Evolutionary conservation across 352 stramenopile genomes (phyloP).

Genomic region (Globisporangium canariense): DNA sequence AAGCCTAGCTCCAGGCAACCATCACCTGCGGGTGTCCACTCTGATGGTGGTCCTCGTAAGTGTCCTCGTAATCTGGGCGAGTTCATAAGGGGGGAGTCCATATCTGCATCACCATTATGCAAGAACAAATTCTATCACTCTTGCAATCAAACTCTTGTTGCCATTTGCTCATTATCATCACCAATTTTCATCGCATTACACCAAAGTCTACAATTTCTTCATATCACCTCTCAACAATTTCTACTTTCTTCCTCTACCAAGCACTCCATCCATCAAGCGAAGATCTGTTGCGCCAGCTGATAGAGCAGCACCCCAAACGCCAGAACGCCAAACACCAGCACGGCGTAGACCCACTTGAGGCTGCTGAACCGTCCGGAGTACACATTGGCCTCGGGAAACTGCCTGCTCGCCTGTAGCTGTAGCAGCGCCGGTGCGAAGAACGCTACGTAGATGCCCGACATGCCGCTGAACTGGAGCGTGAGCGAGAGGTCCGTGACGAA

Average conservation of each 20-base stretch:
- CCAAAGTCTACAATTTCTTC: slow-evolving; percentile 1
- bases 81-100: background rate
- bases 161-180: background rate
- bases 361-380: slow-evolving; percentile 71
- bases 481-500: slow-evolving; percentile 83
- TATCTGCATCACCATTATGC: background rate
- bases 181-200: background rate
- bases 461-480: slow-evolving; percentile 83
- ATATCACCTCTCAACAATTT: slow-evolving; percentile 1
- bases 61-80: background rate
- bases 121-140: background rate
- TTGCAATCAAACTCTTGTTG: background rate
- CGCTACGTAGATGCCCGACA: slow-evolving; percentile 76
- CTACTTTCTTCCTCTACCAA: background rate
- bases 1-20: background rate
- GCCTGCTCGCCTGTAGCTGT: slow-evolving; percentile 48
- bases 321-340: slow-evolving; percentile 62
- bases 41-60: background rate
- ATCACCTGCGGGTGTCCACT: background rate
- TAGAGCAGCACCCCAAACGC: slow-evolving; percentile 61
- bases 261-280: background rate
- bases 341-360: slow-evolving; percentile 45
- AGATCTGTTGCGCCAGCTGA: slow-evolving; percentile 50
- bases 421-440: slow-evolving; percentile 78
- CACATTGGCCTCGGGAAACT: slow-evolving; percentile 46